phyloP scores from a whole-genome alignment of 2,329 filamentous ascomycete genomes.

The Leptographium radiaticola region DNA sequence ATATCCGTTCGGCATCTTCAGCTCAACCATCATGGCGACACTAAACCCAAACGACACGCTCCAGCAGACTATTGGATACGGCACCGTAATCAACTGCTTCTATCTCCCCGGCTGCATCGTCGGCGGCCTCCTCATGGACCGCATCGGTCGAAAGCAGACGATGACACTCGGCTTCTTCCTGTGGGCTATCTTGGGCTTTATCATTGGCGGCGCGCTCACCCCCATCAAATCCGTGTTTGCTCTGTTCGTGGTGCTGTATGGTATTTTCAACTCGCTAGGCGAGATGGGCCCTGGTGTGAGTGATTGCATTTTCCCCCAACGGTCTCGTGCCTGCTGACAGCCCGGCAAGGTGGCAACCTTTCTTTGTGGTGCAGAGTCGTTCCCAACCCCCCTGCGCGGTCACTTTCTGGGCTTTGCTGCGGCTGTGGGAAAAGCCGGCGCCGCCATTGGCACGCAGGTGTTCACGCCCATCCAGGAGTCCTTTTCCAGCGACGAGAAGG shows the following conservation, averaged over 20 bases:
- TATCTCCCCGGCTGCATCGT: slow-evolving; percentile 10
- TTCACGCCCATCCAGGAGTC: slow-evolving; percentile 11
- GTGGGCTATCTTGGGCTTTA: slow-evolving; percentile 15
- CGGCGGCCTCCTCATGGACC: slow-evolving; percentile 10
- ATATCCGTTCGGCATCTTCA: too few relatives aligned
- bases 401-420: too few relatives aligned
- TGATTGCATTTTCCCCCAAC: too few relatives aligned
- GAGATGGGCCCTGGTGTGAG: slow-evolving; percentile 34
- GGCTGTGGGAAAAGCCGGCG: slow-evolving; percentile 36
- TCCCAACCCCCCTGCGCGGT: too few relatives aligned
- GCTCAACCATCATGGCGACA: too few relatives aligned
- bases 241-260: slow-evolving; percentile 37
- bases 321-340: slow-evolving; percentile 35
- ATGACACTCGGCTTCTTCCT: slow-evolving; percentile 13
- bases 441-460: slow-evolving; percentile 30
- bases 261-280: slow-evolving; percentile 32
- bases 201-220: slow-evolving; percentile 20
- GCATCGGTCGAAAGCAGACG: slow-evolving; percentile 14
- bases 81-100: too few relatives aligned
- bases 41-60: too few relatives aligned
- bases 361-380: too few relatives aligned
- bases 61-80: too few relatives aligned
- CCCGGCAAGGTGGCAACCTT: too few relatives aligned
- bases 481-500: too few relatives aligned
- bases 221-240: slow-evolving; percentile 31